Evolutionary conservation across 2,329 filamentous ascomycete species (phyloP), one percentile per base, ranked within the genome.

Genomic region (Fusarium dimerum): DNA sequence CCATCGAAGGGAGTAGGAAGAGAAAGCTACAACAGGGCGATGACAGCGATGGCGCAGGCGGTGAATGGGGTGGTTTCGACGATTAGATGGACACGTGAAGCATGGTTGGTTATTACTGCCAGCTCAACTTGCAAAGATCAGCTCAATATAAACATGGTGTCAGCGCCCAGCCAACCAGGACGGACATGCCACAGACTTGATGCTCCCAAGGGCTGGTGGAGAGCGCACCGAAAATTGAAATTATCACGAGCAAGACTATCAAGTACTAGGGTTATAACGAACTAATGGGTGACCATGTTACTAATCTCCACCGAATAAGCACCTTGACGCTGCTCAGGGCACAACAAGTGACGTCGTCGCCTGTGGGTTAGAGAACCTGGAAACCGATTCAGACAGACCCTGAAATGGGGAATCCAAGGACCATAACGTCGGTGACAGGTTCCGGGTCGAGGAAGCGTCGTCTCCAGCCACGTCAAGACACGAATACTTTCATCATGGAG

Each of bases 1-100:
- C 85, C 6, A 85, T 86, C 49, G 77, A 81, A 54, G 80, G 78
- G 29, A 88, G 82, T 68, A 85, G 81, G 72, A 77, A 76, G 68
- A 75, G 80, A 60, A 81, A 79, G 68, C 64, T 67, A 55, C 67
- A 72, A 40, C 56, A 55, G 2, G 49, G 56, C 7, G 61, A 55
- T 7, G 56, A 57, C n/a, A 68, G 54, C 7, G 57, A 66, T 47
- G 72, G 63, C 6, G 67, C 32, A 36, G 32, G 68, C 5, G 58
- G 44, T 18, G 72, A 79, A 59, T 83, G 78, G 78, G 72, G 68
- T 53, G 80, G 81, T 2, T 71, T 84, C 52, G 78, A 61, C 18
- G 59, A 65, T 41, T 65, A 50, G 20, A 26, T 26, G 5, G 20
- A 26, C 20, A 7, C 7, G 7, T 26, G 4, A 55, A 45, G 36